Evolutionary conservation across 2,329 filamentous ascomycete species (phyloP), one percentile per base, ranked within the genome.

Genomic region (Penicillium sumatraense): DNA sequence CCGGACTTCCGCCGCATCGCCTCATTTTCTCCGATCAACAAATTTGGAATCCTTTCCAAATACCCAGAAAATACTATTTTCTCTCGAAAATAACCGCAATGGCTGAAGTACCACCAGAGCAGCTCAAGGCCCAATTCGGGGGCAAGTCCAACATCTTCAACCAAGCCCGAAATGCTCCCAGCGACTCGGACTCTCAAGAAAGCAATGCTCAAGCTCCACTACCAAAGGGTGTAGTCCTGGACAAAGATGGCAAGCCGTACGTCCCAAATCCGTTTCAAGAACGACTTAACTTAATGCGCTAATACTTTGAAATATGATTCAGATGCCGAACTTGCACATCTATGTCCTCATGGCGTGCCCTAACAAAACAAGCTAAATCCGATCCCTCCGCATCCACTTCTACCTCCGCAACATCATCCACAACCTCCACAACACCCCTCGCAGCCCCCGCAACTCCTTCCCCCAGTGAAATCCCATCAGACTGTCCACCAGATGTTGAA

Each of bases 401-500:
- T 58, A 41, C 20, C 14, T 41, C 50, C 29, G 18, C 40, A 33
- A 27, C 59, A 63, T 40, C 61, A 61, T 52, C 69, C 57, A 44
- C 66, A 59, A 51, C 59, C 48, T 47, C 80, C 44, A 78, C 76
- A 52, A 62, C 73, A 14, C 60, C 73, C 13, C 57, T 69, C n/a
- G 62, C 72, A 46, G 59, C 73, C 44, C 56, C 74, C 23, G 62
- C 72, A 49, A 69, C 68, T 20, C 61, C 72, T n/a, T 60, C 72
- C 31, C 54, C 59, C 13, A 51, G 56, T 55, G 48, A 63, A 29
- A 59, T 78, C 13, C 79, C 82, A 7, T 59, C 80, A 54, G 89
- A 96, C 74, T 98, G 93, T 71, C 95, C 95, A 0, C 89, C 95
- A 1, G 93, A 98, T 71, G 91, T 97, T 61, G 91, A 96, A 70